phyloP scores from a whole-genome alignment of 257 asterid species.

The Cruciata laevipes region DNA sequence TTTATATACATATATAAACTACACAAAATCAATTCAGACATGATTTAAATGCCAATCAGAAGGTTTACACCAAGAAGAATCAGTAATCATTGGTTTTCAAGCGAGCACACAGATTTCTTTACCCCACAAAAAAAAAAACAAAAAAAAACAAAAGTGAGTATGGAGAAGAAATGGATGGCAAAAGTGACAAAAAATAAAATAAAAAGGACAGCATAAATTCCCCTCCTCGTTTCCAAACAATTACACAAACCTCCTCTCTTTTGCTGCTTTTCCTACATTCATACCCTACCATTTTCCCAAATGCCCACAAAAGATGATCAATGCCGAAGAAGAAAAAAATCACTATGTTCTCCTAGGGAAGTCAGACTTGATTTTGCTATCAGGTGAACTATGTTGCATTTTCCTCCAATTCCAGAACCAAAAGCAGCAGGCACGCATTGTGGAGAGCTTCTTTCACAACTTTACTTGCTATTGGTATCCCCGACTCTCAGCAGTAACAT shows the following conservation, averaged over 20 bases:
- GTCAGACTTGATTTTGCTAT: conserved; percentile 7
- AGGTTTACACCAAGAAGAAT: background rate
- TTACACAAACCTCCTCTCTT: conserved; percentile 9
- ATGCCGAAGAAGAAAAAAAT: background rate
- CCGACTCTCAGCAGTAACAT: conserved; percentile 16
- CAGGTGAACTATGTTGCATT: conserved; percentile 8
- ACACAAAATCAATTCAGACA: background rate
- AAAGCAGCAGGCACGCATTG: conserved; percentile 12
- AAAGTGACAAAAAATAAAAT: background rate
- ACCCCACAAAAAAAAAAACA: background rate
- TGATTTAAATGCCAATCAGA: background rate
- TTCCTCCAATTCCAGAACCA: conserved; percentile 25
- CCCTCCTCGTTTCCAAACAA: conserved; percentile 5
- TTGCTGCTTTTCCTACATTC: conserved; percentile 2
- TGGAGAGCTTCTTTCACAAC: conserved; percentile 17
- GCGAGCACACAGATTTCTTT: background rate
- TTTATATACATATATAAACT: no score
- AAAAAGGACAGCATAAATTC: conserved; percentile 1
- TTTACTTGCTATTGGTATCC: conserved; percentile 35
- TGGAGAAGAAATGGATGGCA: conserved; percentile 3
- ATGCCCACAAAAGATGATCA: conserved; percentile 4
- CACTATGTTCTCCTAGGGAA: conserved; percentile 14
- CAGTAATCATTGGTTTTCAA: background rate
- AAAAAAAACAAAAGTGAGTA: background rate
- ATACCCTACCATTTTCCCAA: background rate